A percentile compares a stretch with the other conserved stretches of the same genome.
Conservation (phyloP, 257 asterid species). For the Capsicum pubescens region DNA sequence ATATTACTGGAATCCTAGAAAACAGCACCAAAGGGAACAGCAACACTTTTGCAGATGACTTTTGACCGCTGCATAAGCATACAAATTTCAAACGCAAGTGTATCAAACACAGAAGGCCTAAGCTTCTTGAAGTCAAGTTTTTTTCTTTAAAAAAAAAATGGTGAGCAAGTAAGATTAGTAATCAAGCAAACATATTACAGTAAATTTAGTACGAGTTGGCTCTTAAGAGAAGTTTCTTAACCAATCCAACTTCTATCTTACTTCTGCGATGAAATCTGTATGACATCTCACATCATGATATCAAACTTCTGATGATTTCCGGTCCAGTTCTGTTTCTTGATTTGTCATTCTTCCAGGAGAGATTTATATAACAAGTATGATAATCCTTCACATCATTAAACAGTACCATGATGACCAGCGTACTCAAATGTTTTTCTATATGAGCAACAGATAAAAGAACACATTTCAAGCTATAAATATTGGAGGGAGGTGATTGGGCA, state of each 20-base stretch:
- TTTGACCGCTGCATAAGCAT: too few species aligned
- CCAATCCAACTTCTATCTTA: background rate
- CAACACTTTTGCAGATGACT: too few species aligned
- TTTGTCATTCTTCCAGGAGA: background rate
- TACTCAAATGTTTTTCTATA: background rate
- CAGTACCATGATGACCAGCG: background rate
- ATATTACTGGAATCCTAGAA: background rate
- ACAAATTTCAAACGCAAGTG: too few species aligned
- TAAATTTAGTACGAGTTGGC: background rate
- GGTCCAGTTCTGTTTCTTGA: background rate
- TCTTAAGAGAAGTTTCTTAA: background rate
- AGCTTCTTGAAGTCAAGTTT: background rate
- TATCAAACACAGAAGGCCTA: background rate
- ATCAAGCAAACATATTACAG: background rate
- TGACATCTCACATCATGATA: background rate
- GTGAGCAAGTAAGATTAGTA: background rate
- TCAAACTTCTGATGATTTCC: background rate
- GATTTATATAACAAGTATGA: background rate
- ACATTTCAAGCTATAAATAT: background rate
- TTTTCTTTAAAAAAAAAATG: too few species aligned
- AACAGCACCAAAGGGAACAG: background rate
- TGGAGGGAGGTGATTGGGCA: too few species aligned
- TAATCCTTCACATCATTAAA: constrained; percentile 9
- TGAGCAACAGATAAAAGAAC: background rate
- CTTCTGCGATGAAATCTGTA: background rate